Evolutionary conservation across 1,284 basidiomycete species (phyloP), one percentile per base, ranked within the genome.

Genomic region (Afroboletus lepidellus): DNA sequence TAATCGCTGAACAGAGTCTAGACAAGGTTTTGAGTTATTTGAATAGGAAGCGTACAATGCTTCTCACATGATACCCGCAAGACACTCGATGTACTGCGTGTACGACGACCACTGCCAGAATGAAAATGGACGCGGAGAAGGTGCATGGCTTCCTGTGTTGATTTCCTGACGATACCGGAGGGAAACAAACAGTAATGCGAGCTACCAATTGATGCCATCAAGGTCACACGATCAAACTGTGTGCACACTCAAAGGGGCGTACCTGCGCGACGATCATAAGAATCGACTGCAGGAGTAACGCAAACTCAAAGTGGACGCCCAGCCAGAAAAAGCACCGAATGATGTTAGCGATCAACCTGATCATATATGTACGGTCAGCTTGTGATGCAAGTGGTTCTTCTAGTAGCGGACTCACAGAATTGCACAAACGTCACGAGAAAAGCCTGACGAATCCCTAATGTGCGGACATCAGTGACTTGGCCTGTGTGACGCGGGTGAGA

Each of bases 61-160:
- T 45, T 41, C 67, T 63, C 58, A 90, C 90, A 90, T 85, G 57
- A 88, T 77, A 12, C 81, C 85, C n/a, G 85, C 84, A 45, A 94
- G 75, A 69, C 91, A 93, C 64, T 93, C 87, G 50, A 94, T 74
- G 64, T 94, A 87, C 61, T 88, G 84, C 2, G 79, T 71, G 64
- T 91, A 94, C 15, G 76, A 80, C 39, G 77, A 71, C 91, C 91
- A 94, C 63, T 93, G 88, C 91, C 91, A 94, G 69, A 94, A 93
- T 8, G 83, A 78, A 54, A 88, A 75, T 1, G 84, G 88, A 34
- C 92, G 77, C n/a, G 77, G 69, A 4, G 86, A 87, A 5, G 74
- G 68, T 32, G 80, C 77, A 12, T 84, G 63, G 51, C 67, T 76
- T 67, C 87, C 87, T 24, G 83, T 75, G 57, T 79, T 84, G 21